Base-by-base conservation (phyloP, 257 asterid genomes). In the Solanum piurae region DNA sequence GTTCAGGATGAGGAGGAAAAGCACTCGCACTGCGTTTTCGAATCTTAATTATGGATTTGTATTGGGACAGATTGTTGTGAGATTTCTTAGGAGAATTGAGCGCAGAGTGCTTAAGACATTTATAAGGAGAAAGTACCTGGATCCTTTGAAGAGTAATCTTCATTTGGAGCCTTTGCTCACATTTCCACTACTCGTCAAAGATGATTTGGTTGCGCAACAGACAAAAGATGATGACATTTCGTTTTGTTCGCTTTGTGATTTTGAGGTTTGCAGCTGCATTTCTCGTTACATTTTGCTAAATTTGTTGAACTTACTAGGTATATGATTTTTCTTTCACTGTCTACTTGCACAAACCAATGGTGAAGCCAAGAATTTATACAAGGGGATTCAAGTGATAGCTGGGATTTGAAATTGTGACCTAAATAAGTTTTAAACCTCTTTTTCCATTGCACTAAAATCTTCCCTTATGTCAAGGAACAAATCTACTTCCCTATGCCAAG, bases 201-300 rank as follows among this genome's bases (percentile, higher is more conserved):
- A 92, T 77, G 96, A 94, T 90, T 90, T 95, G 83, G 87, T 95
- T 29, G 75, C 94, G 18, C 94, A 96, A 4, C 88, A 91, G 87
- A 94, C 94, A 0, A 95, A 91, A 86, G 92, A 93, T 82, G 92
- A 93, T 9, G 96, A 95, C 58, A 85, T 95, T 90, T 95, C 99
- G 3, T 95, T 97, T 89, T 97, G 98, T 92, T 87, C 95, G 84
- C 94, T 95, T 42, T 97, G 99, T 88, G 97, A 95, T 91, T 95
- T 95, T 79, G 96, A 95, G 99, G 99, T 95, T 85, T 9, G 83
- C 18, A 58, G 37, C 69, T 33, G 44, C 68, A 64, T 6, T 5
- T 46, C 10, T 37, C 33, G 2, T 20, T 29, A 21, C 2, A 12
- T 86, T 72, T 79, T 14, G 46, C 84, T 33, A 5, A 82, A 46